Evolutionary conservation across 2,329 filamentous ascomycete species (phyloP).

Genomic region (Fusarium acutatum): DNA sequence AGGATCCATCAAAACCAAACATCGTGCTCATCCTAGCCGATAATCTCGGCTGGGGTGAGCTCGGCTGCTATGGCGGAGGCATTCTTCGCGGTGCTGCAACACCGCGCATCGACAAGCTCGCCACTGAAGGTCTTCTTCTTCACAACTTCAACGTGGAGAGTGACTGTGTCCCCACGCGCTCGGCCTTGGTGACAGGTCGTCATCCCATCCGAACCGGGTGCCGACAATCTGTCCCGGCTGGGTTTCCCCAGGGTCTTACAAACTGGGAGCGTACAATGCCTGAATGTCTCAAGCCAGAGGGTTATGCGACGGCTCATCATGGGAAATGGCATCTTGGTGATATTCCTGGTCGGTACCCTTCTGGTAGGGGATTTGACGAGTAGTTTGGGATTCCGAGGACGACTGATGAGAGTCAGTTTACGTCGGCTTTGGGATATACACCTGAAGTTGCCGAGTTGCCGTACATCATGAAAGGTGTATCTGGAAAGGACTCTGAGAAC

Average conservation of each 20-base stretch:
- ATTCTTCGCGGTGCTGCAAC: slow-evolving; percentile 46
- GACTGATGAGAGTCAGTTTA: slow-evolving; percentile 49
- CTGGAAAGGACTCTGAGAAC: slow-evolving; percentile 41
- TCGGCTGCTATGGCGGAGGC: slow-evolving; percentile 48
- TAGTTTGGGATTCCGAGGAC: slow-evolving; percentile 50
- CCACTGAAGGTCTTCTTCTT: slow-evolving; percentile 44
- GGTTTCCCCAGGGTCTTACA: slow-evolving; percentile 46
- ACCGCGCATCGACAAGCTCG: slow-evolving; percentile 45
- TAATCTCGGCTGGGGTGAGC: slow-evolving; percentile 50
- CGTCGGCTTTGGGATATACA: slow-evolving; percentile 43
- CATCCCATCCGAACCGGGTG: slow-evolving; percentile 49
- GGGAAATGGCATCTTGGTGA: slow-evolving; percentile 50
- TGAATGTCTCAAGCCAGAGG: slow-evolving; percentile 41
- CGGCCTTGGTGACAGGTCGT: slow-evolving; percentile 48
- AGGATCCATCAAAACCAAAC: slow-evolving; percentile 38
- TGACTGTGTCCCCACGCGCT: slow-evolving; percentile 48
- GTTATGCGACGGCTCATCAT: slow-evolving; percentile 45
- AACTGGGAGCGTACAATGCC: slow-evolving; percentile 45
- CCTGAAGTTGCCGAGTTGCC: slow-evolving; percentile 46
- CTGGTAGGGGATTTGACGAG: slow-evolving; percentile 48
- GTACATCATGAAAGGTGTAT: slow-evolving; percentile 46
- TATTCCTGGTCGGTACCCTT: slow-evolving; percentile 46
- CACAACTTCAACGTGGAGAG: slow-evolving; percentile 52
- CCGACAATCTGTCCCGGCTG: slow-evolving; percentile 45
- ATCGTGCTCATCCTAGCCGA: slow-evolving; percentile 48